These are phyloP conservation scores for Grigorovia humatica DNA, from an alignment of 805 yeast genomes.

Conservation along the genomic window DNA sequence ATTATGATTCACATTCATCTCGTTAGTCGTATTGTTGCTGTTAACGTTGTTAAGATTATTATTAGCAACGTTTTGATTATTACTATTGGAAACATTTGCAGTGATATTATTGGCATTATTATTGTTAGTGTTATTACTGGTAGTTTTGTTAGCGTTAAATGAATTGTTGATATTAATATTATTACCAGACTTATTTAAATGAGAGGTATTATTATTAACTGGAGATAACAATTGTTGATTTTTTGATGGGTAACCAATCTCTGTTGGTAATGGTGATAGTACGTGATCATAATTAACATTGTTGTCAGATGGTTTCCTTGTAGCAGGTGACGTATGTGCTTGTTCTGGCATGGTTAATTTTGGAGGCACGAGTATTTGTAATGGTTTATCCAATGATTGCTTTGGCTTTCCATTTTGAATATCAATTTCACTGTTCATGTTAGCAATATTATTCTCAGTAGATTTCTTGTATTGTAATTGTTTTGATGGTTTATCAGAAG, in stretches of 20 bases:
- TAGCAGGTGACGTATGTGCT: slow-evolving; percentile 39
- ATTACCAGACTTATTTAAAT: background rate
- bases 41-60: too few species aligned
- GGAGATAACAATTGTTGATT: slow-evolving; percentile 2
- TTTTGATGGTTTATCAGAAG: background rate
- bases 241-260: background rate
- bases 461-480: background rate
- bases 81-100: background rate
- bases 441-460: background rate
- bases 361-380: slow-evolving; percentile 29
- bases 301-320: slow-evolving; percentile 20
- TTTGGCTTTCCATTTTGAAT: background rate
- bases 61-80: background rate
- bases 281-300: slow-evolving; percentile 19
- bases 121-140: slow-evolving; percentile 20
- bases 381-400: slow-evolving; percentile 1
- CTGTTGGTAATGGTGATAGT: slow-evolving; percentile 17
- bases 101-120: slow-evolving; percentile 9
- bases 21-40: slow-evolving; percentile 20
- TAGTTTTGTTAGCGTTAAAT: background rate
- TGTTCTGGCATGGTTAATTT: slow-evolving; percentile 38
- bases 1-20: background rate
- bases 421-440: background rate
- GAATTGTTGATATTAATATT: background rate
- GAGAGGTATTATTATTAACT: background rate